These are phyloP conservation scores for Synura sp. DNA, from an alignment of 352 stramenopile species.

Conservation along the genomic window DNA sequence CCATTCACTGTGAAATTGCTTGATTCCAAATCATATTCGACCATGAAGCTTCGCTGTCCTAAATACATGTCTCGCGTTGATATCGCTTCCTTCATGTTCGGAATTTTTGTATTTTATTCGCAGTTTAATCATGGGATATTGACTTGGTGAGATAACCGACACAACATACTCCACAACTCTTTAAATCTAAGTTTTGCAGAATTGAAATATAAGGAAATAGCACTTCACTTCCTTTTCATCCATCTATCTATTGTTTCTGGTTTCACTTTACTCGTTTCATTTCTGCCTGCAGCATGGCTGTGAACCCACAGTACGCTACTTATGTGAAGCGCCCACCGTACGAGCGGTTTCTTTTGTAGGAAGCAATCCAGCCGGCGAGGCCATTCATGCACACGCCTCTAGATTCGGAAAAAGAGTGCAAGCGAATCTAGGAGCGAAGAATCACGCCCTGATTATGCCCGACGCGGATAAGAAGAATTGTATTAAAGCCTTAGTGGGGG, in stretches of 20 bases:
- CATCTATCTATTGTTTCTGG: slow-evolving; percentile 38
- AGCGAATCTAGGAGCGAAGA: slow-evolving; percentile 95
- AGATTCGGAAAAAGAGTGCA: slow-evolving; percentile 84
- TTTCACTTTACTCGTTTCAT: slow-evolving; percentile 7
- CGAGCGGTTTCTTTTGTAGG: slow-evolving; percentile 94
- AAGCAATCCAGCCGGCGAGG: slow-evolving; percentile 69
- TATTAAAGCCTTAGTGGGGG: slow-evolving; percentile 69
- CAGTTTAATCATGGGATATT: too few species aligned
- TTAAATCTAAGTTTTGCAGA: too few species aligned
- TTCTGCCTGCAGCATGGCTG: slow-evolving; percentile 45
- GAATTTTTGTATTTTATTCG: too few species aligned
- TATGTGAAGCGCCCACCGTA: slow-evolving; percentile 86
- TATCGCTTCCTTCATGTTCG: too few species aligned
- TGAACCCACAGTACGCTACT: slow-evolving; percentile 84
- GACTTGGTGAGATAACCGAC: too few species aligned
- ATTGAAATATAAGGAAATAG: too few species aligned
- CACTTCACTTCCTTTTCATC: too few species aligned
- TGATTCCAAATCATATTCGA: too few species aligned
- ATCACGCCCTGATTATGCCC: slow-evolving; percentile 92
- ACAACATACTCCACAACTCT: too few species aligned
- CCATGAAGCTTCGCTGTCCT: too few species aligned
- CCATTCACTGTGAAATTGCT: too few species aligned
- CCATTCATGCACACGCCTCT: slow-evolving; percentile 50
- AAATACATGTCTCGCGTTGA: too few species aligned
- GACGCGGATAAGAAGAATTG: slow-evolving; percentile 84